Evolutionary conservation across 2,329 filamentous ascomycete genomes (phyloP).

Genomic region (Colletotrichum camelliae): DNA sequence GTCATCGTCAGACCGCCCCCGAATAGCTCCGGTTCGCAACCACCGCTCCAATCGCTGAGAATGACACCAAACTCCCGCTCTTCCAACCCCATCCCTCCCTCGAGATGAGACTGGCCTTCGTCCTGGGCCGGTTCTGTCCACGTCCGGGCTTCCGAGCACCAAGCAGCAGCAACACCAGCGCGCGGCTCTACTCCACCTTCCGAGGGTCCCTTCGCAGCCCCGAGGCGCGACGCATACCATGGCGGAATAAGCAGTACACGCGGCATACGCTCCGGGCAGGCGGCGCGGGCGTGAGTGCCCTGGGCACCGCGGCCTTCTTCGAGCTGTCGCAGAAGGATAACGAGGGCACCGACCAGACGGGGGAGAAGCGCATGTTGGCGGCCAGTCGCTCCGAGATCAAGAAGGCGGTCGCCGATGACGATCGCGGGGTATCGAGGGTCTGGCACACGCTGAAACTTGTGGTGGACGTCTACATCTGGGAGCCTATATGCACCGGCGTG

Average conservation of each 20-base stretch:
- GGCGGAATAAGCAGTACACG: conserved; percentile 23
- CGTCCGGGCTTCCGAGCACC: conserved; percentile 38
- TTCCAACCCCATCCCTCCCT: conserved; percentile 12
- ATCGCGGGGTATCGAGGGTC: conserved; percentile 63
- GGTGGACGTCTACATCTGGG: conserved; percentile 76
- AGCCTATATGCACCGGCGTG: conserved; percentile 85
- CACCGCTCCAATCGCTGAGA: conserved; percentile 2
- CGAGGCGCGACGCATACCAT: conserved; percentile 29
- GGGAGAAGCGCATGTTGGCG: conserved; percentile 86
- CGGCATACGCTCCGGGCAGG: conserved; percentile 42
- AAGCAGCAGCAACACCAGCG: conserved; percentile 21
- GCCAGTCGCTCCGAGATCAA: conserved; percentile 79
- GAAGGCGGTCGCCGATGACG: conserved; percentile 68
- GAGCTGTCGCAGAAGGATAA: conserved; percentile 62
- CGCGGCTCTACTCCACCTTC: conserved; percentile 19
- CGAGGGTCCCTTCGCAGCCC: not conserved
- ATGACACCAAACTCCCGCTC: conserved; percentile 22
- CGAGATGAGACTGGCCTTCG: conserved; percentile 53
- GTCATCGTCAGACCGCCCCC: not conserved
- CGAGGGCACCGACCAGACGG: conserved; percentile 61
- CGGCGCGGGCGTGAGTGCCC: conserved; percentile 42
- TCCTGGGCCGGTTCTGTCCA: conserved; percentile 49
- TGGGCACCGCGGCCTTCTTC: conserved; percentile 64
- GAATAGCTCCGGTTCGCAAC: not conserved
- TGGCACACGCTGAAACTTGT: conserved; percentile 67